These are phyloP conservation scores for Apophysomyces ossiformis DNA, from an alignment of 371 early-diverging fungal genomes.

Conservation along the genomic window DNA sequence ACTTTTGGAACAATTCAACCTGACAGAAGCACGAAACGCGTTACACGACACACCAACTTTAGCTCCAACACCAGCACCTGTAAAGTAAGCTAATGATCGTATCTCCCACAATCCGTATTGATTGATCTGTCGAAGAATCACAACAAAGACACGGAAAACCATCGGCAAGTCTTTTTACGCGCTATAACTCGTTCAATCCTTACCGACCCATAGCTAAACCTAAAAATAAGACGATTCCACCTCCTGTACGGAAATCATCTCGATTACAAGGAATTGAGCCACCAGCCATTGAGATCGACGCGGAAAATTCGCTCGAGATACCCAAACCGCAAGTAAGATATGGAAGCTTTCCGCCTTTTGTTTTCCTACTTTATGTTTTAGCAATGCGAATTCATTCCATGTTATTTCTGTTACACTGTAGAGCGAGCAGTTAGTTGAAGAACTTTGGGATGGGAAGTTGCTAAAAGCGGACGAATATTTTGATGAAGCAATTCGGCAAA, in stretches of 20 bases:
- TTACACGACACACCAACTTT: constrained; percentile 25
- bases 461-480: constrained; percentile 66
- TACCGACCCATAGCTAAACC: constrained; percentile 11
- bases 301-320: constrained; percentile 18
- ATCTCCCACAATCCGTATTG: no score
- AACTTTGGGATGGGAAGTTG: constrained; percentile 46
- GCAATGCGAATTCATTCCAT: no score
- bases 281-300: constrained; percentile 36
- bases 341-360: background rate
- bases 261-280: constrained; percentile 54
- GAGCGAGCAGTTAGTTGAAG: constrained; percentile 31
- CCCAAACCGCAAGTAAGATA: constrained; percentile 16
- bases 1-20: constrained; percentile 56
- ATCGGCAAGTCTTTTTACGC: constrained; percentile 8
- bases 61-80: constrained; percentile 17
- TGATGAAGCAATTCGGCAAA: constrained; percentile 41
- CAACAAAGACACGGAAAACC: constrained; percentile 13
- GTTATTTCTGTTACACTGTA: background rate
- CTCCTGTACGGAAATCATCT: constrained; percentile 44
- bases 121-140: constrained; percentile 4
- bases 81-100: background rate
- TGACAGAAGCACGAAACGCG: constrained; percentile 29
- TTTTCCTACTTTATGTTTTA: background rate
- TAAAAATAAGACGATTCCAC: constrained; percentile 16
- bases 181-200: background rate